Base-by-base conservation (phyloP, 139 green algal species). In the Pleodorina starrii region DNA sequence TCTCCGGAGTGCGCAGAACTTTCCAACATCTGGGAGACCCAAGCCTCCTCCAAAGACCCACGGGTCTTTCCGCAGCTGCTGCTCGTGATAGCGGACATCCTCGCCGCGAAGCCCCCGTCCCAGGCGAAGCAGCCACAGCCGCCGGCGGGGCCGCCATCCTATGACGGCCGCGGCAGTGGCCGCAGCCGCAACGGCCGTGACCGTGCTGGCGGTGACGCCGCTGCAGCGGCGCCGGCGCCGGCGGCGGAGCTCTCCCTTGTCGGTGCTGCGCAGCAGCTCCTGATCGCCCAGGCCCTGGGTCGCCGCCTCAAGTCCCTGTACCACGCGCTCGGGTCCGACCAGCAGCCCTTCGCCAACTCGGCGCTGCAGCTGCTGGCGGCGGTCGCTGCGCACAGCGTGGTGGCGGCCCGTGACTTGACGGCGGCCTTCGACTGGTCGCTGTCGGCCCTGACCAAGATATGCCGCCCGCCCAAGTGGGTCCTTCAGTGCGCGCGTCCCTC, bases 351-450 rank as follows among this genome's bases (percentile, higher is more conserved):
- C 51, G 76, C 75, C 42, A 95, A 93, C 46, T 89, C 93, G 11
- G 87, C 91, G 0, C 88, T 97, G 16, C 42, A 89, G 12, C 84
- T 97, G 46, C 90, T 97, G n/a, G 60, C 72, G 19, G 87, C 90
- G 14, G 36, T 96, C 4, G 93, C 91, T 3, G 42, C 21, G 0
- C 66, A 77, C 42, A 78, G 72, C 27, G 57, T 80, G 21, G 66
- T 19, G 4, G 48, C 84, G 16, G 86, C 88, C 9, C 51, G 89
- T 1, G 91, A 95, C 44, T 60, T 96, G 2, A 75, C 84, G 19
- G 73, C 90, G 7, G 71, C 90, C 12, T 95, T 96, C 69, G 94
- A 96, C 89, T 95, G 92, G 69, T 90, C 80, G n/a, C 66, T 95
- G 3, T 84, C 92, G 10, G 94, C 91, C 16, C 92, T 96, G 35